Evolutionary conservation across 106 monocot genomes (phyloP), one percentile per base, ranked within the genome.

Genomic region (Cymbidium sinense): DNA sequence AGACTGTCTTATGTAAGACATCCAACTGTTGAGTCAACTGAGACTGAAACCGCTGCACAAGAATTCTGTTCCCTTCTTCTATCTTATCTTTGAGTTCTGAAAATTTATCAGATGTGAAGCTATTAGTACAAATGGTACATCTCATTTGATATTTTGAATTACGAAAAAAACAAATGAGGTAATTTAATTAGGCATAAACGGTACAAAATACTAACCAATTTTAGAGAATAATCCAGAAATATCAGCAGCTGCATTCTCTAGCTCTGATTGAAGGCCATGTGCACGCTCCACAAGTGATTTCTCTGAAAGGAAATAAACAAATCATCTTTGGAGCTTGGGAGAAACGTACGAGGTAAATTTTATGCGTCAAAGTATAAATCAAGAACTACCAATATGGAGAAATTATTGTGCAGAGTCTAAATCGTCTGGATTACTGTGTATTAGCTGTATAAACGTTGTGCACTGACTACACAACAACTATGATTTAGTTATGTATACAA

Each of bases 31-130:
- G 78, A 76, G 85, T 90, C 80, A 99, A 85, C 44, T 95, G 87
- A 84, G 90, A 83, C 71, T 79, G 85, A 64, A 99, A 99, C 33
- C 82, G 90, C 52, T 92, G 88, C 51, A 99, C 86, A 34, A 95
- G 79, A 33, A 79, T 71, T 73, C 21, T 92, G 79, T 99, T 99
- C 33, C 83, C 90, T 69, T 94, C 90, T 77, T 94, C 98, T 77
- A 99, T 87, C 77, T 90, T 90, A 77, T 92, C 92, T 84, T 99
- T 94, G 23, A 84, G 87, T 74, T 99, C 98, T 99, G 88, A 37
- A 77, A 41, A 23, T 27, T 71, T 76, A 79, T 3, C 52, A 76
- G 21, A 81, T 39, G 47, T 50, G 44, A 50, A 67, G 15, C 31
- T 30, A 31, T 67, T 30, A 67, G 13, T 31, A 50, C 34, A 81